Base-by-base conservation (phyloP, 129 eudicot species). In the Smallanthus sonchifolius region DNA sequence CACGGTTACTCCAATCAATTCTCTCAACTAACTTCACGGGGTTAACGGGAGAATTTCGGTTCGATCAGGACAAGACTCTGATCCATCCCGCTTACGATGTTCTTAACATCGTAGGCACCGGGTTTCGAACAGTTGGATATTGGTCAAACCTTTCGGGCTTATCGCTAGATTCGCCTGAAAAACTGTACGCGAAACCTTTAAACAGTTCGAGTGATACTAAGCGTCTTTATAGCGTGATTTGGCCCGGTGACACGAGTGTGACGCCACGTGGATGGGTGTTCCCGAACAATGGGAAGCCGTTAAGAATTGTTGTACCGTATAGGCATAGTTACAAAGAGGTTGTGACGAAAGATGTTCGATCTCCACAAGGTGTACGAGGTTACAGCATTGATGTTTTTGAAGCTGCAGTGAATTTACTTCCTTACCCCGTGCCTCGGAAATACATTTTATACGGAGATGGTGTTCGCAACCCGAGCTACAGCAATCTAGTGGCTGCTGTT, bases 231-330 rank as follows among this genome's bases (percentile, higher is more conserved):
- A 75, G 85, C 71, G 99, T 82, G 2, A 86, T 94, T 67, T 94
- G 99, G 99, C 97, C 99, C 6, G 99, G 96, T 43, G 93, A 94
- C 62, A 85, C 89, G 69, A 82, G 80, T 15, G 74, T 57, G 24
- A 60, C 66, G 67, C 99, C 99, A 45, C 82, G 88, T 48, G 99
- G 99, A 72, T 94, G 99, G 99, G 96, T 94, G 74, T 94, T 94
- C 67, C 97, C 99, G 0, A 83, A 94, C 72, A 94, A 94, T 47
- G 99, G 99, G 70, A 88, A 88, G 79, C 90, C 97, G 10, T 74
- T 94, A 65, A 75, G 80, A 48, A 91, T 94, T 59, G 97, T 87
- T 5, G 99, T 94, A 19, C 99, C 99, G 15, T 74, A 88, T 66
- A 83, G 97, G 67, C 87, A 85, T 65, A 88, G 87, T 76, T 94